A percentile compares a stretch with the other conserved stretches of the same genome.
These are phyloP conservation scores for Paraglomus occultum DNA, from an alignment of 192 early-diverging fungal species.

Conservation along the genomic window DNA sequence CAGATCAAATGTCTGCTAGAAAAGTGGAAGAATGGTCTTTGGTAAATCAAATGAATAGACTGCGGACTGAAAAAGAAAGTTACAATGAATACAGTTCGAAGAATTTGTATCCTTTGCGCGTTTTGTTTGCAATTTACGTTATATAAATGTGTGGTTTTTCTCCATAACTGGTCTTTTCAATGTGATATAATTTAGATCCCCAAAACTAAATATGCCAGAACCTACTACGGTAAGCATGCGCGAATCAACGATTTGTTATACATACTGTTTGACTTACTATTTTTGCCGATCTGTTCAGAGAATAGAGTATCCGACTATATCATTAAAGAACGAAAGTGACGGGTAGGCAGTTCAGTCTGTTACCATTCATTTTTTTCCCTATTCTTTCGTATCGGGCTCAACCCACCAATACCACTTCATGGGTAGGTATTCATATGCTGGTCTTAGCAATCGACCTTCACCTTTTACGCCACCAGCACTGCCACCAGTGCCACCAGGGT, in stretches of 20 bases:
- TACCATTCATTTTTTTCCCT: background rate
- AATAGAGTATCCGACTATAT: constrained; percentile 10
- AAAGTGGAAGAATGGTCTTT: too few species aligned
- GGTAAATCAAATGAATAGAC: too few species aligned
- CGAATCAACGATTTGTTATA: background rate
- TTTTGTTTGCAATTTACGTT: background rate
- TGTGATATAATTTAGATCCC: background rate
- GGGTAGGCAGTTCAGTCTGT: constrained; percentile 12
- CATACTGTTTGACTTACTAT: background rate
- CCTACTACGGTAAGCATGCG: background rate
- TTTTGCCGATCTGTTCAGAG: background rate
- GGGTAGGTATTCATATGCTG: background rate
- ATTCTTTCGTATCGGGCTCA: background rate
- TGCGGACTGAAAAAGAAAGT: too few species aligned
- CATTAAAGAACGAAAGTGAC: constrained; percentile 18
- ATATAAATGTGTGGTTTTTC: background rate
- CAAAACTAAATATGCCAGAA: background rate
- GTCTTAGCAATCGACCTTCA: background rate
- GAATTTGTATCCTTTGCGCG: too few species aligned
- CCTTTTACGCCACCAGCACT: background rate
- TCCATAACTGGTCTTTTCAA: background rate
- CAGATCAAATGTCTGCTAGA: background rate
- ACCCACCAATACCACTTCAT: background rate
- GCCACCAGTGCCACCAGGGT: background rate
- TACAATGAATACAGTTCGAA: too few species aligned